phyloP scores from a whole-genome alignment of 768 basidiomycete species.

The Boletus vermiculosoides region DNA sequence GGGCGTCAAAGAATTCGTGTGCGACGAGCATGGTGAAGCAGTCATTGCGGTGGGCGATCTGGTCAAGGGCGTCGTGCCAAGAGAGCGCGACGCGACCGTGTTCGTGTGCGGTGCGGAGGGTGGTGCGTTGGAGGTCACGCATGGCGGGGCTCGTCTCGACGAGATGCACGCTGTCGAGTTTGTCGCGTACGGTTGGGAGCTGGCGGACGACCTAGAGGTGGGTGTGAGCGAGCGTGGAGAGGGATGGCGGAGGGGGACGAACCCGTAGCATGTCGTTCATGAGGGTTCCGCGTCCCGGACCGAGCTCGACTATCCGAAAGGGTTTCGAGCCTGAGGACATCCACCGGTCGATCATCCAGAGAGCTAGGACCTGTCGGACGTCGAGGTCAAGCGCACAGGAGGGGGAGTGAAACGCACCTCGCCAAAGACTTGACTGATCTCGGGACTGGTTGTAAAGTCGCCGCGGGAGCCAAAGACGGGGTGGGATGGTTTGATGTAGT shows the following conservation, averaged over 20 bases:
- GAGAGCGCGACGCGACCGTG: conserved; percentile 40
- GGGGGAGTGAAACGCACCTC: conserved; percentile 58
- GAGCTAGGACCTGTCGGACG: conserved; percentile 65
- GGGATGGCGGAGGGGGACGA: conserved; percentile 4
- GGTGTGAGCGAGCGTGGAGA: not conserved
- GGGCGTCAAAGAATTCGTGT: conserved; percentile 97
- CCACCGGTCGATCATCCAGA: conserved; percentile 87
- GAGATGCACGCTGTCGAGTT: conserved; percentile 58
- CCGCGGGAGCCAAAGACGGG: conserved; percentile 83
- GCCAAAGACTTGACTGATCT: conserved; percentile 95
- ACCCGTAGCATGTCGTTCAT: conserved; percentile 89
- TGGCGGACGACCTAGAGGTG: conserved; percentile 49
- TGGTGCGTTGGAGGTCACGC: conserved; percentile 58
- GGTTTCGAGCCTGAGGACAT: conserved; percentile 47
- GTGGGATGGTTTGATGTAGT: conserved; percentile 77
- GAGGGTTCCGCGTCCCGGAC: conserved; percentile 90
- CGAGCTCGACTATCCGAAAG: conserved; percentile 83
- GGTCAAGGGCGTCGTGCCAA: conserved; percentile 77
- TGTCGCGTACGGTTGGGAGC: conserved; percentile 37
- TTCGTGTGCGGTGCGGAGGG: conserved; percentile 38
- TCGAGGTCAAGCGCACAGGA: conserved; percentile 1
- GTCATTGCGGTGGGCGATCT: conserved; percentile 50
- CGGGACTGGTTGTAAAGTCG: conserved; percentile 96
- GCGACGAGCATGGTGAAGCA: conserved; percentile 85
- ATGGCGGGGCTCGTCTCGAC: conserved; percentile 79